Evolutionary conservation across 768 basidiomycete genomes (phyloP), one percentile per base, ranked within the genome.

Genomic region (Lepiota subincarnata): DNA sequence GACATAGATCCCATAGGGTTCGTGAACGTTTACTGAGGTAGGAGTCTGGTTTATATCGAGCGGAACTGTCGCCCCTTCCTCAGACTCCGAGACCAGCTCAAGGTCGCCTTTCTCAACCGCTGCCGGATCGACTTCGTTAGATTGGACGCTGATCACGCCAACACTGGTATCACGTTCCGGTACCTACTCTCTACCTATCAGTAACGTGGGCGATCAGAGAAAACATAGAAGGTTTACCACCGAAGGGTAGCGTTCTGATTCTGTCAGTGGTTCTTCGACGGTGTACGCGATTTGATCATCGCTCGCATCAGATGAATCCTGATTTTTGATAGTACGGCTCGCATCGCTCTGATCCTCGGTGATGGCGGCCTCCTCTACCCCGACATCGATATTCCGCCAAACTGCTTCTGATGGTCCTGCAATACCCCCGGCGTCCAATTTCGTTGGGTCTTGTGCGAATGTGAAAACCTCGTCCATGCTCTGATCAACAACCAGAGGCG

Each of bases 221-320:
- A 53, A 10, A 6, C 8, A 31, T 7, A 10, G 43, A 55, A 38
- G 18, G 60, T 68, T 43, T 55, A 74, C 73, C 66, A 61, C 66
- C 11, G 65, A 69, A 14, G 54, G 48, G 19, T 66, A 57, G 12
- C 61, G 68, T 39, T 73, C 69, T 1, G 60, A 60, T 19, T 47
- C 56, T 4, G 62, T 64, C 26, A 58, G 37, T 7, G 64, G 57
- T 59, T 72, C 74, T 53, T 73, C 71, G 10, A 73, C 63, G 38
- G 56, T 50, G 55, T 67, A 67, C 2, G 46, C 19, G 7, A 37
- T 31, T 19, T 48, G 24, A 13, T 38, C 22, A 13, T 45, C 18
- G 10, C 35, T 18, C 20, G 24, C 22, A 18, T 45, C 18, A 8
- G 22, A 34, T 19, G 24, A 18, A 10, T 20, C n/a, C 14, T 36